These are phyloP conservation scores for Elymus sibiricus DNA, from an alignment of 176 grass and related monocot genomes.

Conservation along the genomic window DNA sequence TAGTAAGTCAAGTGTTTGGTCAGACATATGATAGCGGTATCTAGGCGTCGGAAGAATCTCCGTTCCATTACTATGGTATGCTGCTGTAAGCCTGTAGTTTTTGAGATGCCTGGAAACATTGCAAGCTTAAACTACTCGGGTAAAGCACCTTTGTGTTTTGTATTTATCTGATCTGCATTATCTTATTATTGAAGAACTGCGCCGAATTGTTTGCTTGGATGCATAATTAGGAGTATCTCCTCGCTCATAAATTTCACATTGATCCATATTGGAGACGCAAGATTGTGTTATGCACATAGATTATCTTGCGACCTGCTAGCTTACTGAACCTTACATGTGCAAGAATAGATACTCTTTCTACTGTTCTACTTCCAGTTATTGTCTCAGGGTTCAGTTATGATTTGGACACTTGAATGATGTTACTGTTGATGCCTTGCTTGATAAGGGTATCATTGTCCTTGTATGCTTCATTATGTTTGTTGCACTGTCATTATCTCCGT, in stretches of 20 bases:
- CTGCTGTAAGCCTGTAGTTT: slow-evolving; percentile 17
- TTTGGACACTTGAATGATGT: background rate
- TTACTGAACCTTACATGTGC: slow-evolving; percentile 15
- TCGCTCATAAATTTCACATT: background rate
- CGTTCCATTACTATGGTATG: background rate
- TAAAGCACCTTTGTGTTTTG: background rate
- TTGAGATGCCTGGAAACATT: background rate
- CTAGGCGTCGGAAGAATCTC: background rate
- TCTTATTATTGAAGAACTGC: background rate
- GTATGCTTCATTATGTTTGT: slow-evolving; percentile 30
- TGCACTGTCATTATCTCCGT: slow-evolving; percentile 8
- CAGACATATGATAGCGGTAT: background rate
- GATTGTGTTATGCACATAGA: background rate
- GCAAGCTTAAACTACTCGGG: background rate
- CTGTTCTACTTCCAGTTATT: background rate
- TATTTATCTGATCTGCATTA: background rate
- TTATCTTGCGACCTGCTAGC: background rate
- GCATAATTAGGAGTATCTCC: slow-evolving; percentile 2
- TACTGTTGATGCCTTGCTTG: slow-evolving; percentile 18
- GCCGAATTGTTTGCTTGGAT: background rate
- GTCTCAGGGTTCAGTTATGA: background rate
- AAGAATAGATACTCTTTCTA: background rate
- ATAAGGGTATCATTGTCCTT: slow-evolving; percentile 13
- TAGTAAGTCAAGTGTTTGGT: background rate
- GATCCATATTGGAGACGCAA: background rate